Base-by-base conservation (phyloP, 192 early-diverging fungal genomes). In the Coemansia javaensis region DNA sequence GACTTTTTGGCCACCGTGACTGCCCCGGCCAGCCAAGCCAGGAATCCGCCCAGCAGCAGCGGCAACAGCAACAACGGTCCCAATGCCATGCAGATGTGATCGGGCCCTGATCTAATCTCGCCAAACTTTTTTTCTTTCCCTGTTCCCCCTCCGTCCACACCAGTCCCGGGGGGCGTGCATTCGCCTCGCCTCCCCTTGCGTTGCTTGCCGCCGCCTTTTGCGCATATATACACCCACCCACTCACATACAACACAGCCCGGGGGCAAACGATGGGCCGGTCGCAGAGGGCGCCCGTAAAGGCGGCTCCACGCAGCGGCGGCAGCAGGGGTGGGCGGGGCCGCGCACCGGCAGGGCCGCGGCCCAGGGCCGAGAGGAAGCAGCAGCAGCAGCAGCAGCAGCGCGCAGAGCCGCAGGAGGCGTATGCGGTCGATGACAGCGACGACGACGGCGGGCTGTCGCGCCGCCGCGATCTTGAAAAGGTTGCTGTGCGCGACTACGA, bases 401-500 rank as follows among this genome's bases (percentile, higher is more conserved):
- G 32, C 2, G 17, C 12, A 10, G 42, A 17, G 8, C 22, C 12
- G 7, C 25, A 38, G 22, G 47, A 30, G 15, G 33, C 50, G 34
- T 58, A 61, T 12, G 53, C 50, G 12, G 60, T 47, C 21, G 49
- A 61, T 16, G 49, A 42, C 34, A 34, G 23, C 32, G 32, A 46
- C 14, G 32, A 39, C 14, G 35, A 47, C 32, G 52, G 49, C 10
- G 22, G 25, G 2, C 24, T 49, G 18, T 18, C 38, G 14, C 47
- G 41, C 34, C 69, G 54, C 9, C 41, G 53, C 17, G 37, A 66
- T 12, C 39, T 66, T 12, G 69, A 73, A 33, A 24, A 47, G 0
- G 56, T 73, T 1, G 59, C 40, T 13, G 69, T 73, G 17, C 62
- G 69, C 8, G 65, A 75, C 48, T 90, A 86, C 63, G 79, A 90